Conservation (phyloP, 345 rosid genomes). For the Eutrema heterophyllum region DNA sequence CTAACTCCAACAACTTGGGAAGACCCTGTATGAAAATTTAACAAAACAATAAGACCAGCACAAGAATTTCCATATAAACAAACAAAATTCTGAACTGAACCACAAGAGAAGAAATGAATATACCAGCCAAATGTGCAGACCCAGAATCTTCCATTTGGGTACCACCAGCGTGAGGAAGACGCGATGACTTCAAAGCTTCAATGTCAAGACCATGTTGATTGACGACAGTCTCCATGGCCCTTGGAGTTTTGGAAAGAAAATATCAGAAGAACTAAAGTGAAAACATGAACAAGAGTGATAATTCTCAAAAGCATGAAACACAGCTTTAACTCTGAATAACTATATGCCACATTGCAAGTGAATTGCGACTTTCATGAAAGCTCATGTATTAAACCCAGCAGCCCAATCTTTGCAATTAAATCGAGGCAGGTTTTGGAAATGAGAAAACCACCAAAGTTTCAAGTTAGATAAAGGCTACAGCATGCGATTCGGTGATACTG, state of each 20-base stretch:
- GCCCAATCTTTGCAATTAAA: neutral
- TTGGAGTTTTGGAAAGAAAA: slow-evolving; percentile 11
- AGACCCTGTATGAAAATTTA: slow-evolving; percentile 52
- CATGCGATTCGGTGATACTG: neutral
- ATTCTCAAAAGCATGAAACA: neutral
- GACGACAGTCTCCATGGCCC: slow-evolving; percentile 99
- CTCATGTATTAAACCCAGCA: neutral
- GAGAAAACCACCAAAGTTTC: neutral
- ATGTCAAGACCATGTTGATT: slow-evolving; percentile 88
- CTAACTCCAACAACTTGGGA: slow-evolving; percentile 56
- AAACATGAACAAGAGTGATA: slow-evolving; percentile 3
- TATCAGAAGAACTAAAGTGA: slow-evolving; percentile 21
- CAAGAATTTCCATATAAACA: neutral
- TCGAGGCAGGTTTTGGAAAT: neutral
- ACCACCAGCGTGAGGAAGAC: slow-evolving; percentile 63
- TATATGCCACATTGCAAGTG: neutral
- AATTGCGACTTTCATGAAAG: neutral
- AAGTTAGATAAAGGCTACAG: slow-evolving; percentile 3
- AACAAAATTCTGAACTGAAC: neutral
- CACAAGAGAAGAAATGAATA: slow-evolving; percentile 2
- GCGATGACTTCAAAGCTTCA: slow-evolving; percentile 77
- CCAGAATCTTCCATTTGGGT: slow-evolving; percentile 70
- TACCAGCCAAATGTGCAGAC: slow-evolving; percentile 66
- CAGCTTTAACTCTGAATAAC: neutral
- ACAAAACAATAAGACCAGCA: neutral